Evolutionary conservation across 208 protist genomes (phyloP), one percentile per base, ranked within the genome.

Genomic region (Jaenimonas drosophilae): DNA sequence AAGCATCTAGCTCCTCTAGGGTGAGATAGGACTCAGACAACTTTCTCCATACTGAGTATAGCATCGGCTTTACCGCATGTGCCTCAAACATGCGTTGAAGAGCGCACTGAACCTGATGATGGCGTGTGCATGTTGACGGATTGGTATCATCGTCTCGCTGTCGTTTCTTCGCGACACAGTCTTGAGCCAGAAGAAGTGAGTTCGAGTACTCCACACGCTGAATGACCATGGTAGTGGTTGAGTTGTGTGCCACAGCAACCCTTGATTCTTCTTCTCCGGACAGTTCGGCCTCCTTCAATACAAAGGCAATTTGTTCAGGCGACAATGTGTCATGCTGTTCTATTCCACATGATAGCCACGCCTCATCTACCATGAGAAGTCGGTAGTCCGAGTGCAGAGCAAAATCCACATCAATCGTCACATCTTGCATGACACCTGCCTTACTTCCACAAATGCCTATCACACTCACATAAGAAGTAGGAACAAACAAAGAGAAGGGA

Each of bases 181-280:
- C n/a, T n/a, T n/a, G n/a, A n/a, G n/a, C n/a, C n/a, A n/a, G n/a
- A 37, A 90, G 63, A 20, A 90, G 54, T 32, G 63, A 60, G 47
- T 90, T 90, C 23, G 81, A 90, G 67, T 90, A 87, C 58, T 90
- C 81, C 7, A 84, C 70, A 1, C 76, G 76, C 2, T 71, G 69
- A 23, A 86, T 50, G 17, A 67, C 54, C 17, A 67, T 61, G 6
- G 42, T 64, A 12, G 58, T 34, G 1, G 16, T 19, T 3, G 7
- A 23, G 16, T 44, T 37, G 32, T 49, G 24, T 4, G 49, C 56
- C n/a, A n/a, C n/a, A n/a, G n/a, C n/a, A n/a, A n/a, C n/a, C n/a
- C n/a, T n/a, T n/a, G n/a, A n/a, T n/a, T n/a, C n/a, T n/a, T n/a
- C n/a, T n/a, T n/a, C n/a, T n/a, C n/a, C n/a, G n/a, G n/a, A n/a